Conservation (phyloP, 139 green algal genomes). For the Closterium sp. region DNA sequence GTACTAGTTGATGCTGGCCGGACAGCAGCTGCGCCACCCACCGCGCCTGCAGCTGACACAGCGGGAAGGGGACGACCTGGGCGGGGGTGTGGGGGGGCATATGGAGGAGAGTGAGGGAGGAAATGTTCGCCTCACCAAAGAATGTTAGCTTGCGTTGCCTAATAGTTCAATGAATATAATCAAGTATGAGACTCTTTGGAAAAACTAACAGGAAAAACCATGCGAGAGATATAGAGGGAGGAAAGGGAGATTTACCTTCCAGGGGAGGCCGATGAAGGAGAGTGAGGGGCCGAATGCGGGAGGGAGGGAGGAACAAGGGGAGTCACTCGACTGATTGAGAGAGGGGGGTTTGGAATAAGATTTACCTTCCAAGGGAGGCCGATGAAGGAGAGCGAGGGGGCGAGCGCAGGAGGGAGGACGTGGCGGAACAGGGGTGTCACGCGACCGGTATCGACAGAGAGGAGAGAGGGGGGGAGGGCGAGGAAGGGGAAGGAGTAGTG, state of each 20-base stretch:
- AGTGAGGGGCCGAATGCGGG: constrained; percentile 57
- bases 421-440: constrained; percentile 70
- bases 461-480: background rate
- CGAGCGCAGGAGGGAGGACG: constrained; percentile 63
- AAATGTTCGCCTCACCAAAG: no score
- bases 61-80: constrained; percentile 42
- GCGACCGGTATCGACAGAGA: constrained; percentile 56
- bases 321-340: constrained; percentile 1
- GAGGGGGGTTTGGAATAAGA: background rate
- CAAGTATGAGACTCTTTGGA: no score
- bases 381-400: constrained; percentile 69
- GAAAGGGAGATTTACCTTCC: constrained; percentile 55
- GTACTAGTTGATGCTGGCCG: no score
- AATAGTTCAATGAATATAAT: no score
- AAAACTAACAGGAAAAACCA: no score
- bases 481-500: constrained; percentile 26
- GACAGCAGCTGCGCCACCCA: constrained; percentile 30
- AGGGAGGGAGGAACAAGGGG: constrained; percentile 70
- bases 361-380: constrained; percentile 71
- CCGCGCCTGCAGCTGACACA: constrained; percentile 33
- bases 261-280: constrained; percentile 75
- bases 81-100: background rate
- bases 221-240: background rate
- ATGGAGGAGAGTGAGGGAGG: background rate
- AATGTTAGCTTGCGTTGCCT: no score